These are phyloP conservation scores for Lathyrus aphaca DNA, from an alignment of 306 rosid species.

Conservation along the genomic window DNA sequence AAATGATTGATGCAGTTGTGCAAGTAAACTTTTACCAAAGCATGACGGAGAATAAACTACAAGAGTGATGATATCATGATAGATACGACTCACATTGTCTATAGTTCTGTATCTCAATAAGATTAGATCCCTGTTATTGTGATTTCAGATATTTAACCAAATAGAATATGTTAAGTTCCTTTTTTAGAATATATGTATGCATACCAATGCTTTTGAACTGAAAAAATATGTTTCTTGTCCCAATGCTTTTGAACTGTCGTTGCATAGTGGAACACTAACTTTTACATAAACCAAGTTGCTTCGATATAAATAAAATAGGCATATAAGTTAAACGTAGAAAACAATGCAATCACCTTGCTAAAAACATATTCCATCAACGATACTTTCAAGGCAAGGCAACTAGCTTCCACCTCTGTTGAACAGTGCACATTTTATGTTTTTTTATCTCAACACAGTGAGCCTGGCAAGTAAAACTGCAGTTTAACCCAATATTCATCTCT, in stretches of 20 bases:
- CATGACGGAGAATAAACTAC: not conserved
- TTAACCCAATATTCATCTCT: constrained; percentile 33
- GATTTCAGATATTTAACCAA: not conserved
- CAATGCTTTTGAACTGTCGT: constrained; percentile 11
- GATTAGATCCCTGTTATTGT: too few relatives aligned
- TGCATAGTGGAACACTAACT: constrained; percentile 25
- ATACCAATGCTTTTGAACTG: not conserved
- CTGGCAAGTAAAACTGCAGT: constrained; percentile 33
- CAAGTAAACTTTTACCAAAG: not conserved
- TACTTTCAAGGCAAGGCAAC: constrained; percentile 57
- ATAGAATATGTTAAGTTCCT: not conserved
- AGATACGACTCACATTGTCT: too few relatives aligned
- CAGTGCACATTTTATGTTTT: constrained; percentile 31
- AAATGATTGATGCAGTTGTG: not conserved
- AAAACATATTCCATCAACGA: constrained; percentile 40
- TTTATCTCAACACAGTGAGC: constrained; percentile 2
- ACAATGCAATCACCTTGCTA: constrained; percentile 50
- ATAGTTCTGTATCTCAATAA: not conserved
- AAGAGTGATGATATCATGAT: not conserved
- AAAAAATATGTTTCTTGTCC: constrained; percentile 16
- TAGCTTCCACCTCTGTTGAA: constrained; percentile 32
- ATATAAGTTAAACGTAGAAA: constrained; percentile 45
- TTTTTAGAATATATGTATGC: not conserved
- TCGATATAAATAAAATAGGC: constrained; percentile 35
- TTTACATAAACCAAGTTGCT: constrained; percentile 31